Evolutionary conservation across 1,139 yeast species (phyloP), one percentile per base, ranked within the genome.

Genomic region (Suhomyces wounanorum): DNA sequence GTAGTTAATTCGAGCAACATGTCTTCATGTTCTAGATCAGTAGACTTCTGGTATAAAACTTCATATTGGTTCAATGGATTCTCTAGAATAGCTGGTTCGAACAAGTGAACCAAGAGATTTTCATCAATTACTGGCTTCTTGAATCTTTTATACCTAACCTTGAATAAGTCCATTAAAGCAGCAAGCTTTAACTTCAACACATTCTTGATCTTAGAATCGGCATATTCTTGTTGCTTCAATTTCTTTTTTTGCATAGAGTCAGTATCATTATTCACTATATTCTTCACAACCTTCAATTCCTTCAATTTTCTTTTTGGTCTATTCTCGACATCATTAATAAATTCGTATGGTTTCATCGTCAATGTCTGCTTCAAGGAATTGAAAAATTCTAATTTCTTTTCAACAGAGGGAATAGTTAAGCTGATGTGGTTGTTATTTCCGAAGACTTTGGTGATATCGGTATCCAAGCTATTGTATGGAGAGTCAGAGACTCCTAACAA

Each of bases 51-150:
- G 63, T 87, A 94, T 21, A 73, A 60, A 0, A 76, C 72, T 51
- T 75, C 79, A 50, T 77, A 77, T 33, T 67, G 68, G 36, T 61
- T 61, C 37, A 68, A 54, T 0, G 82, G 82, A 47, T 74, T 75
- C 62, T 74, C 65, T 52, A 64, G 49, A 43, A 56, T 48, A 2
- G 59, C 44, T 1, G 88, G 84, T 53, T 88, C 96, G 67, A 92
- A 92, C 48, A 94, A 73, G 66, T 91, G 96, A 33, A 83, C 76
- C 48, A 94, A 71, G 17, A 79, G 75, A 28, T 79, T 72, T 55
- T 91, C 97, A 53, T 92, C 98, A 54, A 94, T 82, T 0, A 89
- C 79, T 0, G 99, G 98, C 62, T 92, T 94, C 61, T 84, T 87
- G 73, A 94, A 95, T 52, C 96, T 77, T 62, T 90, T 90, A 66